A percentile compares a stretch with the other conserved stretches of the same genome.
phyloP scores from a whole-genome alignment of 768 basidiomycete species.

The Boletellus ananas region DNA sequence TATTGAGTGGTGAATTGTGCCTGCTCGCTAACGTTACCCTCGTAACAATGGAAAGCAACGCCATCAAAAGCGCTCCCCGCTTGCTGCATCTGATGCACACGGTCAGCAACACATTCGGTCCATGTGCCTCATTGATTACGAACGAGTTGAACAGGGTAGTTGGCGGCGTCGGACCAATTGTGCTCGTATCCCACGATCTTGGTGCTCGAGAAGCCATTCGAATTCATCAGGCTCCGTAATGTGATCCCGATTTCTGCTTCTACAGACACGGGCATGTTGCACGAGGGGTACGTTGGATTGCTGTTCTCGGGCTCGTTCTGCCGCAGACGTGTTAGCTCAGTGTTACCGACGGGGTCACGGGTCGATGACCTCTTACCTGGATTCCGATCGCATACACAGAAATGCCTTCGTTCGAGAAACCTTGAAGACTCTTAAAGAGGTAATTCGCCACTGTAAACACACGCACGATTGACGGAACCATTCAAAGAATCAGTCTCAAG shows the following conservation, averaged over 20 bases:
- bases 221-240: slow-evolving; percentile 57
- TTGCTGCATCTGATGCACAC: slow-evolving; percentile 45
- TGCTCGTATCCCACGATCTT: slow-evolving; percentile 71
- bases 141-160: slow-evolving; percentile 58
- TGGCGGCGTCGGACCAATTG: slow-evolving; percentile 66
- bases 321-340: neutral
- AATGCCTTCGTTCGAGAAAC: slow-evolving; percentile 60
- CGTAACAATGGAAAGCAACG: slow-evolving; percentile 72
- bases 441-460: slow-evolving; percentile 58
- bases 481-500: neutral
- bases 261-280: slow-evolving; percentile 47
- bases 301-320: slow-evolving; percentile 55
- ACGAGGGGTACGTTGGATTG: slow-evolving; percentile 68
- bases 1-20: slow-evolving; percentile 51
- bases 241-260: slow-evolving; percentile 57
- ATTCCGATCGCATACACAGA: slow-evolving; percentile 60
- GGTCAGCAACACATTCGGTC: neutral
- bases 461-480: neutral
- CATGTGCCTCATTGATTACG: slow-evolving; percentile 6
- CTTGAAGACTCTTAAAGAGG: slow-evolving; percentile 68
- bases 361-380: slow-evolving; percentile 30
- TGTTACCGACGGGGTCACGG: neutral
- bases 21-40: slow-evolving; percentile 51
- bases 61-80: slow-evolving; percentile 56
- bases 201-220: slow-evolving; percentile 53